Conservation (phyloP, 129 eudicot genomes). For the Escallonia herrerae region DNA sequence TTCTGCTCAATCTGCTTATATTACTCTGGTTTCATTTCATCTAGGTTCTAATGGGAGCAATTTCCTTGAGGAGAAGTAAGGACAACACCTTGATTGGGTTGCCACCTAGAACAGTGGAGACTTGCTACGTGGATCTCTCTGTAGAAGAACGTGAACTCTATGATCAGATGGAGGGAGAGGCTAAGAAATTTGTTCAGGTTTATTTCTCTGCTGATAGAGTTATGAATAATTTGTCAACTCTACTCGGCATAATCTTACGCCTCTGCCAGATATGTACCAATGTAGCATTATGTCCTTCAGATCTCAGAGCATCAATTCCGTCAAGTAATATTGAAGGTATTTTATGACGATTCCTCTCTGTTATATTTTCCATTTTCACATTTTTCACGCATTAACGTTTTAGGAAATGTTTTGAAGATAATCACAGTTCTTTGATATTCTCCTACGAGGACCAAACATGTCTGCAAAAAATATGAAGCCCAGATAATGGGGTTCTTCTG, state of each 20-base stretch:
- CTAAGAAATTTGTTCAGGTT: constrained; percentile 39
- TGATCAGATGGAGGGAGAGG: constrained; percentile 88
- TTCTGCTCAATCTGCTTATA: no score
- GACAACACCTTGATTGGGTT: constrained; percentile 46
- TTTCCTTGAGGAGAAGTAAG: constrained; percentile 83
- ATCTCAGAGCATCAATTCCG: constrained; percentile 49
- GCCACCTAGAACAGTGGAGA: constrained; percentile 57
- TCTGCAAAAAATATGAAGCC: no score
- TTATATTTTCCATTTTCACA: no score
- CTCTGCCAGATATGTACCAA: constrained; percentile 86
- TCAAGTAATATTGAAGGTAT: constrained; percentile 61
- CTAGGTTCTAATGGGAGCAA: constrained; percentile 72
- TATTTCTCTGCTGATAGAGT: constrained; percentile 48
- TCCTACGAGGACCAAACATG: no score
- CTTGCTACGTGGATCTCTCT: constrained; percentile 52
- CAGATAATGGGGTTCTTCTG: no score
- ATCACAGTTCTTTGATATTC: no score
- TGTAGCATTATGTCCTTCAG: constrained; percentile 64
- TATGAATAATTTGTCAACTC: constrained; percentile 53
- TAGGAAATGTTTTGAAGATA: no score
- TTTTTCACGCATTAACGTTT: no score
- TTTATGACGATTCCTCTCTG: background rate
- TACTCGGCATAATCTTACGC: constrained; percentile 67
- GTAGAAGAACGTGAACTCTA: constrained; percentile 65
- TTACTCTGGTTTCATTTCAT: background rate